Conservation (phyloP, 2,329 filamentous ascomycete species). For the Chaetomium sp. region DNA sequence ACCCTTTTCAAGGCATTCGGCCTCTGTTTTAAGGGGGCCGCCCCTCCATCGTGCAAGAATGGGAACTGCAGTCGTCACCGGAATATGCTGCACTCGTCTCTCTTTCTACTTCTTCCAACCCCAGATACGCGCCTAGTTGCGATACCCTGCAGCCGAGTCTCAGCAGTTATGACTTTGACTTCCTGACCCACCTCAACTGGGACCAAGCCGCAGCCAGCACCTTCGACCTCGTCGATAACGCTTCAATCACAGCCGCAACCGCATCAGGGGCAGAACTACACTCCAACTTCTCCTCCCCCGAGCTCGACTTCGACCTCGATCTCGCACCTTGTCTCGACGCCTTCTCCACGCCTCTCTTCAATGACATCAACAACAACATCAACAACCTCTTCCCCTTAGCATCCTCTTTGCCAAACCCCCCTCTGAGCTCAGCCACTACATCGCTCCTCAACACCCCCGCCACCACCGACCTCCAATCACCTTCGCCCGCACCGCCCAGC, state of each 20-base stretch:
- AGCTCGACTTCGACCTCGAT: conserved; percentile 18
- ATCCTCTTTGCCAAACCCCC: conserved; percentile 3
- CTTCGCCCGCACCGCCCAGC: conserved; percentile 16
- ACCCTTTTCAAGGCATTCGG: conserved; percentile 28
- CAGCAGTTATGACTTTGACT: conserved; percentile 24
- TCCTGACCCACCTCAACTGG: conserved; percentile 22
- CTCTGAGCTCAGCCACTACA: conserved; percentile 7
- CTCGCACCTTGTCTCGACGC: conserved; percentile 18
- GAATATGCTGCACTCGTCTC: conserved; percentile 30
- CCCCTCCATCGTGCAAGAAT: conserved; percentile 38
- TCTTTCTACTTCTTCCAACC: conserved; percentile 31
- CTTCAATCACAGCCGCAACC: conserved; percentile 5
- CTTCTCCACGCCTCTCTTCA: conserved; percentile 17
- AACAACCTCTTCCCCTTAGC: not conserved
- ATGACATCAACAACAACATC: not conserved
- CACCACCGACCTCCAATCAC: conserved; percentile 19
- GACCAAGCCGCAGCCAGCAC: conserved; percentile 17
- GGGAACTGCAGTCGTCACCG: conserved; percentile 33
- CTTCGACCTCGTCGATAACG: conserved; percentile 10
- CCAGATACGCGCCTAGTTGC: conserved; percentile 23
- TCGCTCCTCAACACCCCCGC: conserved; percentile 21
- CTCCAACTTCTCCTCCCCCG: conserved; percentile 13
- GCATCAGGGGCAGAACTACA: not conserved
- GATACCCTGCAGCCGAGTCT: conserved; percentile 16
- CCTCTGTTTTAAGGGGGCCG: conserved; percentile 38